Base-by-base conservation (phyloP, 192 early-diverging fungal genomes). In the Rhizoclosmatium globosum region DNA sequence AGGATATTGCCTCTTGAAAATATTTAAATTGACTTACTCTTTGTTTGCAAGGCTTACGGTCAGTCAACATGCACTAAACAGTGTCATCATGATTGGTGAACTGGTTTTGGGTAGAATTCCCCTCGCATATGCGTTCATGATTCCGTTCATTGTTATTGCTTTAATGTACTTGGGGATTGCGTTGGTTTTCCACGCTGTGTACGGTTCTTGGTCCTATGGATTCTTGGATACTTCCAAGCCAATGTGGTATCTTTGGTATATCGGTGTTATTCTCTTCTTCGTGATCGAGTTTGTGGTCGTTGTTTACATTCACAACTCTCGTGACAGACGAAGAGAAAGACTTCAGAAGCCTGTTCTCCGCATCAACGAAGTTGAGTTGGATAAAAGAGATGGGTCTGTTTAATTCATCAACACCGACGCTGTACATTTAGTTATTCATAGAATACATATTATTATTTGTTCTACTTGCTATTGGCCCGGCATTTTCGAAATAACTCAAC, bases 51-150 rank as follows among this genome's bases (percentile, higher is more conserved):
- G 67, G 67, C 38, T 7, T 13, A 44, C 13, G 38, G 11, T 68
- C 44, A 68, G 67, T 1, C 67, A 68, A 44, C 67, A 68, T 23
- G 67, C 67, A 68, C 44, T 68, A 6, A 68, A 68, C 44, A 38
- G 41, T 7, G 6, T 23, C 38, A n/a, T 68, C 11, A 45, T 45
- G 39, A 17, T 68, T 7, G 17, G 38, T 46, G 67, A 68, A 47
- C 44, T 68, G 9, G 17, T 17, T 45, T 68, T 68, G 21, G 67
- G 67, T 2, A 17, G 67, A 11, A 23, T 68, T 0, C 41, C 67
- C 6, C 21, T 68, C 15, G 15, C 67, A 19, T 13, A 17, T 17
- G 67, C 67, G 7, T 46, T 68, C 17, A 17, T 68, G 6, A 19
- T 38, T 6, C 67, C 67, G 6, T 23, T 46, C 23, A 17, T 45